Base-by-base conservation (phyloP, 1,284 basidiomycete genomes). In the Apiotrichum mycotoxinovorans region DNA sequence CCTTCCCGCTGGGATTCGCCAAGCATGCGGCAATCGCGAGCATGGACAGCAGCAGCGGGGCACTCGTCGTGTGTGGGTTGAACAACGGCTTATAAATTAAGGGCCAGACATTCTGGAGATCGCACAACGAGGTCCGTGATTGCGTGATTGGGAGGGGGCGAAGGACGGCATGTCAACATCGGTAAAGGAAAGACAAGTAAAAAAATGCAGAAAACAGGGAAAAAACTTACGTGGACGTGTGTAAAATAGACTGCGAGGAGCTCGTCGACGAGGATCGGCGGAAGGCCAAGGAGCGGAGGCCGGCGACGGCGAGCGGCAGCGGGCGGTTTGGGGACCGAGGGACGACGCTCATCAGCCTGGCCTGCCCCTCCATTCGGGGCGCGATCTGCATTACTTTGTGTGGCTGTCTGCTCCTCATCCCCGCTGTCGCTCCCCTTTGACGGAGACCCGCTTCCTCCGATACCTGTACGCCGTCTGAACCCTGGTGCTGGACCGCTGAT, bases 1-100 rank as follows among this genome's bases (percentile, higher is more conserved):
- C 87, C 64, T 88, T 84, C 1, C 30, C 34, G 69, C 88, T 84
- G 30, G 64, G 37, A 20, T 63, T 59, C 1, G 66, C 64, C n/a
- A 75, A 63, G 46, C 70, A 75, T 2, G 69, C 57, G 5, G 74
- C 69, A 18, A 74, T 67, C 10, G 68, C 65, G 5, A 74, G 63
- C 67, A 75, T 75, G 41, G 72, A 64, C 11, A 71, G 65, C 0
- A 76, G 62, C 1, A 76, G 63, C 4, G 64, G 68, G 9, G 65
- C 51, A 1, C 67, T 65, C 7, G 65, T 60, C n/a, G 64, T 61
- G 41, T 69, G 63, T 0, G 68, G 65, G 56, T 72, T 67, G 58
- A 76, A 76, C 44, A 67, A 62, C 0, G 73, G 68, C 57, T 76
- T 76, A 61, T 70, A 73, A 20, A 76, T 66, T n/a, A 76, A 37